Percentiles rank a stretch among this genome's conserved stretches.
Evolutionary conservation across 495 filamentous ascomycete species (phyloP).

Genomic region (Aspergillus kassunensis): DNA sequence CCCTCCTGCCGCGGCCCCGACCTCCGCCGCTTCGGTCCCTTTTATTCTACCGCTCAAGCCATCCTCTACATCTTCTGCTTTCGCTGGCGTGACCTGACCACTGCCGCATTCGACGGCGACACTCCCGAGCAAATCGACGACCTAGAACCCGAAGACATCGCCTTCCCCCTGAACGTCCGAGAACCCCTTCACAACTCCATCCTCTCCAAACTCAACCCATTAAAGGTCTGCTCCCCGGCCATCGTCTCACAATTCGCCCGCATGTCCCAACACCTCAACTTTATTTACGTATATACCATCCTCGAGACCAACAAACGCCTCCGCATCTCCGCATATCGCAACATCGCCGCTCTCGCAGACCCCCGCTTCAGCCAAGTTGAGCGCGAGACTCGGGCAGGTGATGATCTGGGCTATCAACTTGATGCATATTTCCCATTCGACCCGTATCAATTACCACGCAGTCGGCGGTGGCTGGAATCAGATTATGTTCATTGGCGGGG

Average conservation of each 20-base stretch:
- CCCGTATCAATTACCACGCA: constrained; percentile 82
- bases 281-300: constrained; percentile 82
- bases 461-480: constrained; percentile 76
- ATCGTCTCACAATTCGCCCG: constrained; percentile 91
- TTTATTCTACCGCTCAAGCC: constrained; percentile 87
- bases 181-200: constrained; percentile 69
- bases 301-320: constrained; percentile 89
- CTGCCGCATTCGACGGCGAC: constrained; percentile 47
- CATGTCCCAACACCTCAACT: constrained; percentile 73
- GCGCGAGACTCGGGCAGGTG: constrained; percentile 60
- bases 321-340: constrained; percentile 61
- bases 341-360: constrained; percentile 28
- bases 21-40: constrained; percentile 72
- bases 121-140: constrained; percentile 49
- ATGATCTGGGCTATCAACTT: constrained; percentile 69
- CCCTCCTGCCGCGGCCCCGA: constrained; percentile 73
- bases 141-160: constrained; percentile 58
- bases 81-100: constrained; percentile 86
- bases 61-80: constrained; percentile 96
- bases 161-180: constrained; percentile 70
- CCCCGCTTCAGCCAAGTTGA: constrained; percentile 41
- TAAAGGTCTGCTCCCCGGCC: constrained; percentile 90
- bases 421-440: constrained; percentile 98
- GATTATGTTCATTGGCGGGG: constrained; percentile 84
- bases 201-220: constrained; percentile 83